Conservation (phyloP, 345 rosid genomes). For the Nasturtium officinale region DNA sequence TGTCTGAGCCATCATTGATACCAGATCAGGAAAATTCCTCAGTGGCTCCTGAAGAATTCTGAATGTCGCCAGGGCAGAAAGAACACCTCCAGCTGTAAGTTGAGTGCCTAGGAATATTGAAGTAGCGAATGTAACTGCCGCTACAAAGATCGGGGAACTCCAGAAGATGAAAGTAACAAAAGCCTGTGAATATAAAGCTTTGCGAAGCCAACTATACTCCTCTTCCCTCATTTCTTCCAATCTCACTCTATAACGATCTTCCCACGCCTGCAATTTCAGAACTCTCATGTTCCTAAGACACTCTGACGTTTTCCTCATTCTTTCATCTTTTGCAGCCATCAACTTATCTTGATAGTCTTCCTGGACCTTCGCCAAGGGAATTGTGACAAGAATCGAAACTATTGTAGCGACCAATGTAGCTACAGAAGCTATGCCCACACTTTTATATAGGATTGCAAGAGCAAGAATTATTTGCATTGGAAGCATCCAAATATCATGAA, state of each 20-base stretch:
- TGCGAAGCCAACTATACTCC: slow-evolving; percentile 90
- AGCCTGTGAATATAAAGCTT: slow-evolving; percentile 97
- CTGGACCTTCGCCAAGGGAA: slow-evolving; percentile 87
- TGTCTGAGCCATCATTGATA: slow-evolving; percentile 99
- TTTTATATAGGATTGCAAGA: slow-evolving; percentile 87
- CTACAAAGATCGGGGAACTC: slow-evolving; percentile 99
- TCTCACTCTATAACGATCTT: slow-evolving; percentile 75
- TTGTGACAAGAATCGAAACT: slow-evolving; percentile 75
- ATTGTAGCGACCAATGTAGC: slow-evolving; percentile 93
- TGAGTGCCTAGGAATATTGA: slow-evolving; percentile 80
- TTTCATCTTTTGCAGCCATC: slow-evolving; percentile 98
- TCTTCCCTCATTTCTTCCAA: slow-evolving; percentile 92
- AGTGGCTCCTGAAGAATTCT: slow-evolving; percentile 99
- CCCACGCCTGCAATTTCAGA: slow-evolving; percentile 98
- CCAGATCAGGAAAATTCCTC: slow-evolving; percentile 96
- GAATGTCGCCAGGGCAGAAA: slow-evolving; percentile 98
- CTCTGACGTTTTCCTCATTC: slow-evolving; percentile 99
- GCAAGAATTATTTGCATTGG: slow-evolving; percentile 97
- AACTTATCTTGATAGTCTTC: slow-evolving; percentile 95
- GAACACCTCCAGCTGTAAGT: slow-evolving; percentile 98
- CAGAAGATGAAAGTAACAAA: slow-evolving; percentile 94
- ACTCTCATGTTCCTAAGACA: slow-evolving; percentile 98
- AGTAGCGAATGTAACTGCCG: slow-evolving; percentile 92
- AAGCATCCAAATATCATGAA: slow-evolving; percentile 99
- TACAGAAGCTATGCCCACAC: slow-evolving; percentile 92